A percentile compares a stretch with the other conserved stretches of the same genome.
These are phyloP conservation scores for Arthrinium phaeospermum DNA, from an alignment of 2,329 filamentous ascomycete species.

Conservation along the genomic window DNA sequence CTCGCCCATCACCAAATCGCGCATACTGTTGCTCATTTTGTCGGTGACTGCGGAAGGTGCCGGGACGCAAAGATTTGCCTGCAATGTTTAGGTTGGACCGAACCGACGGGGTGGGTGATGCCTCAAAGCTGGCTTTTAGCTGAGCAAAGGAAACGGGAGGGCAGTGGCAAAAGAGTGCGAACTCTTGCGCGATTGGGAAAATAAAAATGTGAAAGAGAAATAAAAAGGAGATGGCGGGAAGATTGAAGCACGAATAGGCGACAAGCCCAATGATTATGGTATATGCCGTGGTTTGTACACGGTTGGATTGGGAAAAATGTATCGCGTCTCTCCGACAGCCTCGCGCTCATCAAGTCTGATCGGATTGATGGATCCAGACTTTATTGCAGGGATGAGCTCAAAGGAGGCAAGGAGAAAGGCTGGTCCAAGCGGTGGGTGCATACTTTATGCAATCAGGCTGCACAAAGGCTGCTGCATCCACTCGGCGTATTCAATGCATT, in stretches of 20 bases:
- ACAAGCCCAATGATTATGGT: constrained; percentile 9
- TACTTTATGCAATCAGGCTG: neutral
- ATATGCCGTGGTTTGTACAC: constrained; percentile 10
- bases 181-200: neutral
- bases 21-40: constrained; percentile 69
- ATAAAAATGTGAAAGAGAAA: constrained; percentile 5
- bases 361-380: constrained; percentile 7
- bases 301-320: constrained; percentile 9
- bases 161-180: neutral
- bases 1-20: constrained; percentile 81
- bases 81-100: constrained; percentile 8
- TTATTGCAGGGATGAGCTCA: constrained; percentile 13
- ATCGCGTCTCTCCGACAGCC: constrained; percentile 14
- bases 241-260: constrained; percentile 13
- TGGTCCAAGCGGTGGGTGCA: neutral
- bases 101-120: neutral
- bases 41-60: constrained; percentile 24
- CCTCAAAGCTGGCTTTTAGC: neutral
- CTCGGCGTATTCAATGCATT: neutral
- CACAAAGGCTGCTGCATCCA: neutral
- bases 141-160: neutral
- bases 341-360: constrained; percentile 12
- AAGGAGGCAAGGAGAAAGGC: neutral
- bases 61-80: constrained; percentile 3
- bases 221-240: neutral